Evolutionary conservation across 1,284 basidiomycete genomes (phyloP).

Genomic region (Cutaneotrichosporon sp.): DNA sequence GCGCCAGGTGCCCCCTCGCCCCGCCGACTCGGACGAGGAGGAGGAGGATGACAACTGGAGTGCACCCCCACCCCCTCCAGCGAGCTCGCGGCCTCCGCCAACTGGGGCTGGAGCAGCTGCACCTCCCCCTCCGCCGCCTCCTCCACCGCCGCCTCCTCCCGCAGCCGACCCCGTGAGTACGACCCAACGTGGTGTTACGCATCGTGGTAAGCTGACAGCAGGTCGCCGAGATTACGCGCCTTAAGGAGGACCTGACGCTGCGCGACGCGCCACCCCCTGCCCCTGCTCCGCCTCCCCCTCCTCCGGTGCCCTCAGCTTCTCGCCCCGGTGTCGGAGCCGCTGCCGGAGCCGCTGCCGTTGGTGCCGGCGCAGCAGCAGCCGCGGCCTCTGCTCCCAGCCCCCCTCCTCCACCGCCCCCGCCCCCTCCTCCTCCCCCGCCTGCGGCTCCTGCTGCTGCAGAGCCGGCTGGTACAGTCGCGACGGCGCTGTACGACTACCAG

Average conservation of each 20-base stretch:
- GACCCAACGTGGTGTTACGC: too few relatives aligned
- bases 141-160: constrained; percentile 41
- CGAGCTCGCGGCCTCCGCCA: constrained; percentile 16
- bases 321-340: constrained; percentile 20
- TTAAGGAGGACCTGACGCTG: constrained; percentile 43
- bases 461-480: constrained; percentile 45
- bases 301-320: constrained; percentile 32
- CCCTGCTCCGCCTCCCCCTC: constrained; percentile 29
- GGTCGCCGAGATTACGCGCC: constrained; percentile 40
- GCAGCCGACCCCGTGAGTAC: constrained; percentile 49
- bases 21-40: constrained; percentile 30
- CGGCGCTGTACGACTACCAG: constrained; percentile 70
- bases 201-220: constrained; percentile 30
- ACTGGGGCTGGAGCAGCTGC: constrained; percentile 9
- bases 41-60: constrained; percentile 38
- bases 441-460: constrained; percentile 26
- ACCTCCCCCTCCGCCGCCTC: constrained; percentile 23
- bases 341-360: constrained; percentile 1
- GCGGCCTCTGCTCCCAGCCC: constrained; percentile 19
- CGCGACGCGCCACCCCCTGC: constrained; percentile 33
- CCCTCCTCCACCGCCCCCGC: constrained; percentile 28
- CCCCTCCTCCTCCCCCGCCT: constrained; percentile 31
- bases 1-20: constrained; percentile 27
- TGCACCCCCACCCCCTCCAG: constrained; percentile 30
- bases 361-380: constrained; percentile 2